Conservation (phyloP, 257 asterid genomes). For the Verbena officinalis region DNA sequence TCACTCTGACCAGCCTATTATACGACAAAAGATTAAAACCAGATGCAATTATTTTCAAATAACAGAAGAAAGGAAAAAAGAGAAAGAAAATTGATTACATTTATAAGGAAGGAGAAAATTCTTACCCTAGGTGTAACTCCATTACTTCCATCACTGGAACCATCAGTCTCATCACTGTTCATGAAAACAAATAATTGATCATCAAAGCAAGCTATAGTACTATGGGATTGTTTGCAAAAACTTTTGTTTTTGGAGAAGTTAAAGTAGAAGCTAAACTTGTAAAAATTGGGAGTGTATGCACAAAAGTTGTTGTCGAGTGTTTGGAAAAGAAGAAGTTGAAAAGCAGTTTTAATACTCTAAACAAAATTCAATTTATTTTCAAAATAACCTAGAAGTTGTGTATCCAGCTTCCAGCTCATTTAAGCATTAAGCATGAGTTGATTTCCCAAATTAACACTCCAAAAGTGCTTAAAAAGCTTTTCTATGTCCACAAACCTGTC, state of each 20-base stretch:
- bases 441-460: not conserved
- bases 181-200: conserved; percentile 22
- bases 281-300: too few species aligned
- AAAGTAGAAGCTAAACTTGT: too few species aligned
- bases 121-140: conserved; percentile 63
- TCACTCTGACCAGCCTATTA: conserved; percentile 53
- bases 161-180: conserved; percentile 73
- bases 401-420: too few species aligned
- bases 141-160: conserved; percentile 88
- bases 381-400: too few species aligned
- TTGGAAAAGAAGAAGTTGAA: too few species aligned
- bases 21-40: conserved; percentile 20
- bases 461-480: conserved; percentile 12
- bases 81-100: not conserved
- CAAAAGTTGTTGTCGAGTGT: too few species aligned
- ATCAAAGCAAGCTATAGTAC: conserved; percentile 12
- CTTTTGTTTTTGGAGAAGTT: too few species aligned
- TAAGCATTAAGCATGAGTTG: too few species aligned
- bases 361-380: too few species aligned
- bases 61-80: conserved; percentile 14
- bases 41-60: not conserved
- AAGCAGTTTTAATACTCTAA: too few species aligned
- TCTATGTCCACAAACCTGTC: conserved; percentile 70
- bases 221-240: too few species aligned
- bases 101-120: conserved; percentile 13